Evolutionary conservation across 2,329 filamentous ascomycete genomes (phyloP).

Genomic region (Periconia digitata): DNA sequence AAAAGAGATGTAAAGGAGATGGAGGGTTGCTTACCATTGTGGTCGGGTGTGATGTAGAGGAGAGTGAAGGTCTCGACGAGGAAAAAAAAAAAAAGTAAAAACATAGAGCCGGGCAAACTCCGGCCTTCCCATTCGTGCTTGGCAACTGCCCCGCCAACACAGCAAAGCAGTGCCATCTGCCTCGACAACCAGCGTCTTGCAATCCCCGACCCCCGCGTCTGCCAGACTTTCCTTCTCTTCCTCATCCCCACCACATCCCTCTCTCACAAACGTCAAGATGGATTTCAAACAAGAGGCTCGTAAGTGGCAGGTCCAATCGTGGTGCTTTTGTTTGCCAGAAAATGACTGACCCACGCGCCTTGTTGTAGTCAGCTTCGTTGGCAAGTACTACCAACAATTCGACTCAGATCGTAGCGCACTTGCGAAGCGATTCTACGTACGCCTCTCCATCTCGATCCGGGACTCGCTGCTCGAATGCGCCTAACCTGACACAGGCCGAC

Average conservation of each 20-base stretch:
- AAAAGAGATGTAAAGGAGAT: not conserved
- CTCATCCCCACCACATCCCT: not conserved
- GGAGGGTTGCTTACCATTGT: slow-evolving; percentile 20
- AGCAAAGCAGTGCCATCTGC: slow-evolving; percentile 5
- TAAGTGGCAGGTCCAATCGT: slow-evolving; percentile 1
- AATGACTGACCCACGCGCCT: not conserved
- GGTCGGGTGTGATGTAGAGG: slow-evolving; percentile 1
- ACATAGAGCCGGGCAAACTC: no score
- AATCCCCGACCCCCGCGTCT: not conserved
- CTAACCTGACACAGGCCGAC: slow-evolving; percentile 60
- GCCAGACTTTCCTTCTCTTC: not conserved
- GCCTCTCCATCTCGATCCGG: not conserved
- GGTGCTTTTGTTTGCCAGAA: not conserved
- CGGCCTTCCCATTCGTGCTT: no score
- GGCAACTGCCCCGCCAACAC: slow-evolving; percentile 36
- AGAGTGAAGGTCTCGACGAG: slow-evolving; percentile 1
- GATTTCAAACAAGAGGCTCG: slow-evolving; percentile 1
- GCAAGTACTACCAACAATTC: slow-evolving; percentile 90
- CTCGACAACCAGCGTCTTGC: slow-evolving; percentile 13
- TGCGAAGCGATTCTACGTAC: slow-evolving; percentile 74
- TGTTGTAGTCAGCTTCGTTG: slow-evolving; percentile 75
- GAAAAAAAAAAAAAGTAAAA: no score
- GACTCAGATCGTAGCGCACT: slow-evolving; percentile 70
- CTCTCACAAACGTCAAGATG: slow-evolving; percentile 1
- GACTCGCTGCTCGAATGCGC: not conserved